Evolutionary conservation across 2,329 filamentous ascomycete genomes (phyloP), one percentile per base, ranked within the genome.

Genomic region (Neonectria neomacrospora): DNA sequence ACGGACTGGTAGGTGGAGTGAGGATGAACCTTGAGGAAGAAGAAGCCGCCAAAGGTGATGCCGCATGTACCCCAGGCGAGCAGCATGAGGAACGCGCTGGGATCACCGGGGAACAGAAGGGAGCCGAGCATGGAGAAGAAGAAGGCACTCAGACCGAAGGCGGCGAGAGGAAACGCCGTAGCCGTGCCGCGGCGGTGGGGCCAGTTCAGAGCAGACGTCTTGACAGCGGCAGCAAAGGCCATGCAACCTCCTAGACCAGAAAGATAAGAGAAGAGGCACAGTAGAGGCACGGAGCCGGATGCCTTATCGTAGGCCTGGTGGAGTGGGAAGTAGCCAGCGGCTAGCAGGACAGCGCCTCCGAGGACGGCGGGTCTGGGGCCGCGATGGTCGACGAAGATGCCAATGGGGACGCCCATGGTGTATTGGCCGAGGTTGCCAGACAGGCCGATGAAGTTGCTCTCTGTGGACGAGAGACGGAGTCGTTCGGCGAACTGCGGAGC

Each of bases 391-490:
- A 97, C 90, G 69, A 97, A 87, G 72, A 97, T 87, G 58, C 96
- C 96, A 67, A 96, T 86, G 1, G 95, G 94, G 71, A 98, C 91
- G 28, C 96, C 96, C 74, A 93, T 86, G 8, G 90, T 90, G 80
- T 98, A 98, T 93, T 97, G 97, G 74, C 95, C 95, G 74, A 98
- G 80, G 74, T 95, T 95, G n/a, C 89, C 92, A 50, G 88, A 86
- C n/a, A 91, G 84, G 45, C 92, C 94, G 75, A 99, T 94, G 69
- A 98, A 80, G 79, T 99, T 98, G 79, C 89, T 94, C 78, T 97
- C 86, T 3, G 95, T 98, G n/a, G 96, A 91, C 14, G 94, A 94
- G 65, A 98, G 87, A 76, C 91, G 89, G 72, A 99, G 84, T 71
- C 88, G 90, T 74, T 96, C 90, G 53, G 94, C 94, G 76, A 97